Conservation (phyloP, 2,329 filamentous ascomycete genomes). For the Apiospora rasikravindrae region DNA sequence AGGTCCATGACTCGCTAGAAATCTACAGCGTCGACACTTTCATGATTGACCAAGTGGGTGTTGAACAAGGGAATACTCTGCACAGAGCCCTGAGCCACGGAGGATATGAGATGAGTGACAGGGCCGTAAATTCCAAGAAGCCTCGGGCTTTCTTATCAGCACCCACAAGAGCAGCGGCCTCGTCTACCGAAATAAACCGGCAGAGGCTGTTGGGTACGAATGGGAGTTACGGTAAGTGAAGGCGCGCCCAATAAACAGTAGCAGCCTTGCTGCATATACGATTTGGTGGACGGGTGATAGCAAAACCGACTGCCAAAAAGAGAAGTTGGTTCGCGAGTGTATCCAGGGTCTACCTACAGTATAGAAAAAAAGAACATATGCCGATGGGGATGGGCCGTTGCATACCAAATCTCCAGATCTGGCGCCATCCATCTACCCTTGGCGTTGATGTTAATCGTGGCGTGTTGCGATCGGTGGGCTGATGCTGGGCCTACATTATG, state of each 20-base stretch:
- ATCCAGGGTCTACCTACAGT: neutral
- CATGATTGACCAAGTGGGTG: neutral
- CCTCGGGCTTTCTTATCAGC: neutral
- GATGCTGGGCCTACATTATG: conserved; percentile 5
- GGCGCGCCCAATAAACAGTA: neutral
- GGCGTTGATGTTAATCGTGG: conserved; percentile 15
- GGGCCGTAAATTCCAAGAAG: neutral
- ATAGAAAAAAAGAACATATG: neutral
- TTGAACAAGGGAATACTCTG: neutral
- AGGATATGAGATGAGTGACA: neutral
- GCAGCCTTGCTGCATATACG: neutral
- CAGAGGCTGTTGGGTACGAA: neutral
- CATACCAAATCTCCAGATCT: conserved; percentile 11
- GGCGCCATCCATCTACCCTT: conserved; percentile 9
- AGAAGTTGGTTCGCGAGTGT: neutral
- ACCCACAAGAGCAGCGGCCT: neutral
- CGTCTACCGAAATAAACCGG: neutral
- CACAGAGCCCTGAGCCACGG: neutral
- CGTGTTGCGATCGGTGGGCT: neutral
- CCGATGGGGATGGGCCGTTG: neutral
- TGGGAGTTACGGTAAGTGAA: neutral
- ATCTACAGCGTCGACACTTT: neutral
- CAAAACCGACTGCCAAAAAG: neutral
- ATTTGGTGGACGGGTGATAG: neutral
- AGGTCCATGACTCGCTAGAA: neutral